Evolutionary conservation across 2,329 filamentous ascomycete species (phyloP), one percentile per base, ranked within the genome.

Genomic region (Xylogone sp.): DNA sequence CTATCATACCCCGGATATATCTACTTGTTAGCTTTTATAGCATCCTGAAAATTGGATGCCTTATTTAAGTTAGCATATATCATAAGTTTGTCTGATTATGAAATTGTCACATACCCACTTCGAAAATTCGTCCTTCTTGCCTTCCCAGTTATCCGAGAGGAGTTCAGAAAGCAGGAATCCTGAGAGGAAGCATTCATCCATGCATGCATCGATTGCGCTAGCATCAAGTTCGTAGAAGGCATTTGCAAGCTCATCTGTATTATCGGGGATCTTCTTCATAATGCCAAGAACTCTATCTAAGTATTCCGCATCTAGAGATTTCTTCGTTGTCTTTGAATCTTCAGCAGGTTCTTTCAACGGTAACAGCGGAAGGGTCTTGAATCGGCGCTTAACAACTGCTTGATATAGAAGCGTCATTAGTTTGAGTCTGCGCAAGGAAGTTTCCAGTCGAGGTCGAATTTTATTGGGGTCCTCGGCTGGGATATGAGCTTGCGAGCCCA

Each of bases 91-190:
- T 27, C 6, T 31, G 49, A 0, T 10, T 12, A 10, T 27, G 22
- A 16, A 19, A 13, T 44, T 22, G 29, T 6, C 10, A 54, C 63
- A 49, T 47, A 68, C 82, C 91, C 91, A 96, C 16, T 79, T 74
- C 0, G 84, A 87, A 63, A 95, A 96, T 61, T 87, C 88, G 62
- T 96, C 91, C 18, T 80, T 75, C 45, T 78, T 69, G 0, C 78
- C 84, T 2, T 78, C 69, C 87, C 88, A 92, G 19, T 76, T 75
- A 53, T 75, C 71, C 46, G 73, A 71, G 12, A 89, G 68, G 45
- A 85, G 63, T 51, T 81, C 76, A 0, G 79, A 75, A 0, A 77
- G 79, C 1, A 69, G 71, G 57, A 79, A 78, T 0, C 86, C 84
- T 47, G 83, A 77, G 1, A 73, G 70, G 53, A 84, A 82, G 59